Evolutionary conservation across 2,329 filamentous ascomycete genomes (phyloP), one percentile per base, ranked within the genome.

Genomic region (Penicillium rolfsii): DNA sequence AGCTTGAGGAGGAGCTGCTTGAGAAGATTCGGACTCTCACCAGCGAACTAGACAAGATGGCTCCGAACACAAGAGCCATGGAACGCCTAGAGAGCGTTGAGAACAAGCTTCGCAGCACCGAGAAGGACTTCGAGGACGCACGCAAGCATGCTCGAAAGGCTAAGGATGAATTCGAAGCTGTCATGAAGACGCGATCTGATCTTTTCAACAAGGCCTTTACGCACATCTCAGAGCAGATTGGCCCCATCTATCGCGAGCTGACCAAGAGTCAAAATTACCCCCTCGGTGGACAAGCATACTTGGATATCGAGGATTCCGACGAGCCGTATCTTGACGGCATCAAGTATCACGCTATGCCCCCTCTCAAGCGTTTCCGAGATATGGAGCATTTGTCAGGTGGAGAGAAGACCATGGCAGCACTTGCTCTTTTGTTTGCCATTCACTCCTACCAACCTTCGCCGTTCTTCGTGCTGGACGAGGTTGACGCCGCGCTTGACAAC

Each of bases 341-440:
- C 79, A 97, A 97, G 74, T 99, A 99, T 79, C 93, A 98, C 75
- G 96, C 95, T 64, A 99, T 98, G 93, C 95, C 95, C 22, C 95
- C 95, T 1, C 87, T 97, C 64, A 99, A 99, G 81, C 92, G 95
- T 49, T 99, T 99, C 85, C 87, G 95, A 70, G 96, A 99, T 76
- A 99, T 99, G 95, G 95, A 99, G 77, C 95, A 97, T 75, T 82
- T 99, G 9, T 97, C 92, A 1, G 95, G 95, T 71, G 95, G 95
- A 58, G 95, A 99, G 80, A 99, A 99, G 83, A 99, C 95, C 0
- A 99, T 99, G 89, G 95, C 95, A 1, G 95, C 95, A 14, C 83
- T 99, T 41, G 95, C 95, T n/a, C 84, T 99, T 43, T 85, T 99
- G 4, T 99, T 99, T 75, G 95, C 95, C 24, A 93, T 99, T 59